Conservation (phyloP, 257 asterid species). For the Asclepias syriaca region DNA sequence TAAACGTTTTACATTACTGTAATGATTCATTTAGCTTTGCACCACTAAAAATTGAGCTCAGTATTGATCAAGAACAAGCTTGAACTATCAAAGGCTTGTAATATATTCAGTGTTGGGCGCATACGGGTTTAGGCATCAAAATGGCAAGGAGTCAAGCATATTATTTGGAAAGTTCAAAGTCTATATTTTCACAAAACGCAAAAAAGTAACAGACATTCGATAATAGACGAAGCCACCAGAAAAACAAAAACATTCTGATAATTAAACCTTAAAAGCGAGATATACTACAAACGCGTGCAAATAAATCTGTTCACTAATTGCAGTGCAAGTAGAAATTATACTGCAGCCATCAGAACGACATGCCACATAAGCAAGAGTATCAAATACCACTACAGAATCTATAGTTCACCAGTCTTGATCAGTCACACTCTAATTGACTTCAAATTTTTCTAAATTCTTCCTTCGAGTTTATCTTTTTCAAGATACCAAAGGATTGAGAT, state of each 20-base stretch:
- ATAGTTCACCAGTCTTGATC: slow-evolving; percentile 12
- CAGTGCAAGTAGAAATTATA: background rate
- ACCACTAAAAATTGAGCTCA: background rate
- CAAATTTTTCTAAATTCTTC: background rate
- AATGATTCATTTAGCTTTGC: background rate
- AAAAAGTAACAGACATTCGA: background rate
- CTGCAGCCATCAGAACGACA: background rate
- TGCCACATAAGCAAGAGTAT: background rate
- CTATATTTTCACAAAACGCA: background rate
- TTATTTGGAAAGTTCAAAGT: background rate
- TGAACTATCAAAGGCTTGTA: background rate
- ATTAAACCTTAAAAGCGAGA: no score
- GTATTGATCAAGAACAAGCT: background rate
- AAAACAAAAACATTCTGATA: background rate
- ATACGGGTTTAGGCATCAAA: background rate
- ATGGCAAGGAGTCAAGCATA: background rate
- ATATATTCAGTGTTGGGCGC: background rate
- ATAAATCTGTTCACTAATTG: background rate
- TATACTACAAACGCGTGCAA: background rate
- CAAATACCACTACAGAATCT: background rate
- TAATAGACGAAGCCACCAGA: background rate
- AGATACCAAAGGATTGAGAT: background rate
- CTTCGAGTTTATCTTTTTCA: background rate
- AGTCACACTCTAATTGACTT: slow-evolving; percentile 7
- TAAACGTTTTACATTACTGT: no score